Percentiles rank a stretch among this genome's conserved stretches.
These are phyloP conservation scores for Claviceps pazoutovae DNA, from an alignment of 2,329 filamentous ascomycete species.

Conservation along the genomic window DNA sequence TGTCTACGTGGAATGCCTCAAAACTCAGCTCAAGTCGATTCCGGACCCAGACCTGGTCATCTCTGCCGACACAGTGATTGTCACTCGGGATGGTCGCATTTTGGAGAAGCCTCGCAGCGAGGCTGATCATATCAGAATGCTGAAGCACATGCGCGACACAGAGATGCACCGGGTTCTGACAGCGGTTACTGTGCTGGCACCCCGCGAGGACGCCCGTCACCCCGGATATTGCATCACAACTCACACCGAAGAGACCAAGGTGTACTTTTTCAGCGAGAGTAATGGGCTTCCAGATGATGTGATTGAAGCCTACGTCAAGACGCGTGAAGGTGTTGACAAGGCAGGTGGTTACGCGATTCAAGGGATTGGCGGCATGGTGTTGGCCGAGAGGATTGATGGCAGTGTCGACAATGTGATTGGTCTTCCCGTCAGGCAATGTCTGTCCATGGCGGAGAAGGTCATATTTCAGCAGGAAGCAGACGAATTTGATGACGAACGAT, in stretches of 20 bases:
- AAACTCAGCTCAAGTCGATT: conserved; percentile 27
- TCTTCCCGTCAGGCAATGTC: conserved; percentile 61
- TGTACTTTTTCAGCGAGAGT: conserved; percentile 61
- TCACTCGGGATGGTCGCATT: conserved; percentile 59
- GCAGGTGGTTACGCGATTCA: conserved; percentile 93
- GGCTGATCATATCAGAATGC: conserved; percentile 69
- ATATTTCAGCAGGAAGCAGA: conserved; percentile 59
- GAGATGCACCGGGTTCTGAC: conserved; percentile 73
- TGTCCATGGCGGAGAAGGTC: conserved; percentile 81
- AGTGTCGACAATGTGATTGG: conserved; percentile 91
- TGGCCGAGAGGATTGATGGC: conserved; percentile 82
- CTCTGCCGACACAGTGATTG: conserved; percentile 82
- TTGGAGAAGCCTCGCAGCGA: conserved; percentile 83
- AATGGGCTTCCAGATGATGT: conserved; percentile 60
- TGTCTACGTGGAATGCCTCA: conserved; percentile 42
- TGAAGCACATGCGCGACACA: conserved; percentile 67
- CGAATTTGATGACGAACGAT: conserved; percentile 35
- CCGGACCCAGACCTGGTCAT: conserved; percentile 73
- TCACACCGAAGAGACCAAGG: conserved; percentile 78
- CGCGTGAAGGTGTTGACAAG: conserved; percentile 88
- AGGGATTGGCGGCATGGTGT: conserved; percentile 68
- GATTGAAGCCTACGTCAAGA: conserved; percentile 64
- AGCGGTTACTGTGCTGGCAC: conserved; percentile 69
- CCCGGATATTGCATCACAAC: conserved; percentile 76
- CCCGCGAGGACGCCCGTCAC: conserved; percentile 62